Evolutionary conservation across 2,329 filamentous ascomycete genomes (phyloP).

Genomic region (Thermoascus crustaceus): DNA sequence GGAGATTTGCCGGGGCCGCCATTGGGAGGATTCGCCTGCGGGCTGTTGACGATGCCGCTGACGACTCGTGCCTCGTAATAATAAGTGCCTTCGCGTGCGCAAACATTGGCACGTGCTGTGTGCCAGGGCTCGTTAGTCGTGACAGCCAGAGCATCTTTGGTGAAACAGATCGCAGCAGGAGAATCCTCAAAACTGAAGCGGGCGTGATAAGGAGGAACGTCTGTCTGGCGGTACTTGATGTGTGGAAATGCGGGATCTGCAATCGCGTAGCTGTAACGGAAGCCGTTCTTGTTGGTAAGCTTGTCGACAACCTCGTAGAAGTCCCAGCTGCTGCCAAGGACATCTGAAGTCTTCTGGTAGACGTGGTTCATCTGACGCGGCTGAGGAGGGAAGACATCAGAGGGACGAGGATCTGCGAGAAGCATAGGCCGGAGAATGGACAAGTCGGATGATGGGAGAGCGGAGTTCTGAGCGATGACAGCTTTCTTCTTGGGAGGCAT

Average conservation of each 20-base stretch:
- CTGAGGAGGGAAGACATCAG: conserved; percentile 30
- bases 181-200: conserved; percentile 91
- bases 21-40: conserved; percentile 14
- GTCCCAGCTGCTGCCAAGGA: conserved; percentile 29
- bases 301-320: conserved; percentile 39
- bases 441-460: conserved; percentile 30
- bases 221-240: conserved; percentile 84
- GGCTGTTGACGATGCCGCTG: conserved; percentile 47
- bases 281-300: conserved; percentile 61
- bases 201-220: conserved; percentile 72
- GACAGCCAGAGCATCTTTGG: conserved; percentile 64
- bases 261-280: conserved; percentile 84
- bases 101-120: conserved; percentile 83
- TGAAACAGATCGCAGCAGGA: conserved; percentile 75
- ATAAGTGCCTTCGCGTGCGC: conserved; percentile 77
- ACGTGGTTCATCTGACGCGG: conserved; percentile 33
- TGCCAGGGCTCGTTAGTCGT: conserved; percentile 91
- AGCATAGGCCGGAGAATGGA: conserved; percentile 32
- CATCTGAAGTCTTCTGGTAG: conserved; percentile 26
- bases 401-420: conserved; percentile 31
- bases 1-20: conserved; percentile 17
- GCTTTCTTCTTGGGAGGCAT: conserved; percentile 30
- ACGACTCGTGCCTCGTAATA: conserved; percentile 94
- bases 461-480: conserved; percentile 20
- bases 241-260: conserved; percentile 81